Conservation (phyloP, 2,329 filamentous ascomycete genomes). For the Talaromyces sp. region DNA sequence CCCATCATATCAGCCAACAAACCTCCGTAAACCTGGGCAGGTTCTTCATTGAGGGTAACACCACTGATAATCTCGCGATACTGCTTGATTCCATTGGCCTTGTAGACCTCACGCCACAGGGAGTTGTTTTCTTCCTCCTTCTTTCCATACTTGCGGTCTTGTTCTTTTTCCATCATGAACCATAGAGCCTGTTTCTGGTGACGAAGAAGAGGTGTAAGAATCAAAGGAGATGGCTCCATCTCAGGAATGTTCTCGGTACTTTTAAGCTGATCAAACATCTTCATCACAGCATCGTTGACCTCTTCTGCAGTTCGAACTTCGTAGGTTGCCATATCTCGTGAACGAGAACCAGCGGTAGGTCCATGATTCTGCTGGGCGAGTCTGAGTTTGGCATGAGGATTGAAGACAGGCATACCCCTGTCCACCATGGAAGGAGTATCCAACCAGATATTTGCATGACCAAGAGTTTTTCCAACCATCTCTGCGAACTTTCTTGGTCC, state of each 20-base stretch:
- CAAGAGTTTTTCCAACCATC: conserved; percentile 66
- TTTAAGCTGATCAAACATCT: conserved; percentile 81
- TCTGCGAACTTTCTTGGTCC: conserved; percentile 66
- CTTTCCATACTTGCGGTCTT: conserved; percentile 58
- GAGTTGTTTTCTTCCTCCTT: conserved; percentile 65
- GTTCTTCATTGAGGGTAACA: conserved; percentile 58
- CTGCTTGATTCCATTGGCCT: conserved; percentile 56
- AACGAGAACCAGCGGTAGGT: conserved; percentile 27
- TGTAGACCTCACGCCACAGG: conserved; percentile 69
- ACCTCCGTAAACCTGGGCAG: conserved; percentile 68
- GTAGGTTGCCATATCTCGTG: conserved; percentile 32
- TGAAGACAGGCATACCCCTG: conserved; percentile 67
- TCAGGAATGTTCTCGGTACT: conserved; percentile 73
- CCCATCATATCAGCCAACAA: conserved; percentile 87
- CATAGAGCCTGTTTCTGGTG: conserved; percentile 89
- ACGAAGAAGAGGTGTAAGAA: conserved; percentile 68
- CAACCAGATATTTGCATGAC: conserved; percentile 66
- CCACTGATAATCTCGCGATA: conserved; percentile 88
- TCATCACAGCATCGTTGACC: conserved; percentile 77
- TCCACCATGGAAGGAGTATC: conserved; percentile 65
- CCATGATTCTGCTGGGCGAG: conserved; percentile 36
- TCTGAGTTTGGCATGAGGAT: conserved; percentile 66
- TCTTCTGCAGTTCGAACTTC: conserved; percentile 74
- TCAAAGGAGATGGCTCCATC: conserved; percentile 62
- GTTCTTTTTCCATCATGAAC: conserved; percentile 81